Evolutionary conservation across 2,329 filamentous ascomycete genomes (phyloP).

Genomic region (Arthroderma uncinatum): DNA sequence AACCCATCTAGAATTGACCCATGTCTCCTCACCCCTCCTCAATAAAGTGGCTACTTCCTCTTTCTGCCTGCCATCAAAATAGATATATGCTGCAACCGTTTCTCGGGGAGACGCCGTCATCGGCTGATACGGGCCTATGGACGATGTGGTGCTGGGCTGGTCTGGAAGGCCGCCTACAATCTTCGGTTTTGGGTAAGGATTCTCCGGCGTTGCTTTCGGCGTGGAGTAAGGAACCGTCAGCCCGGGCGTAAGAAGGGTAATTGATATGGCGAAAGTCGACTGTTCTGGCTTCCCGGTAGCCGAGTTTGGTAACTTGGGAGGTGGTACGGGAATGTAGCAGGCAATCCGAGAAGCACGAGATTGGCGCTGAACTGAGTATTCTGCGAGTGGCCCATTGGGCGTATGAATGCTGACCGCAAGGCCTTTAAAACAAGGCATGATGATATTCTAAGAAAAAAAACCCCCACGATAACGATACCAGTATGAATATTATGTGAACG

Average conservation of each 20-base stretch:
- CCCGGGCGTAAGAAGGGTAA: constrained; percentile 81
- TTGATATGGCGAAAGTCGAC: constrained; percentile 94
- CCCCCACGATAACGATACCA: not conserved
- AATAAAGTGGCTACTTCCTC: constrained; percentile 94
- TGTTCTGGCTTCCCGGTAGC: constrained; percentile 71
- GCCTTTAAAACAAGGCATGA: constrained; percentile 96
- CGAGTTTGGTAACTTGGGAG: constrained; percentile 62
- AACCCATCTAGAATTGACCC: constrained; percentile 98
- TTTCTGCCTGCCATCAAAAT: constrained; percentile 90
- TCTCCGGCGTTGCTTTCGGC: constrained; percentile 63
- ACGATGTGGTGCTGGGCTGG: constrained; percentile 37
- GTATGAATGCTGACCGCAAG: constrained; percentile 95
- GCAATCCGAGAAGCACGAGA: constrained; percentile 85
- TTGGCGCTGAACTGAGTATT: constrained; percentile 92
- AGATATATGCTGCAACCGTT: constrained; percentile 96
- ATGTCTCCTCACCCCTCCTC: constrained; percentile 88
- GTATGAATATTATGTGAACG: not conserved
- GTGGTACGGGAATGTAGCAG: constrained; percentile 91
- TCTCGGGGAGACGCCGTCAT: constrained; percentile 90
- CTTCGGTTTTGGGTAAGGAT: constrained; percentile 71
- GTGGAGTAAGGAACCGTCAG: constrained; percentile 87
- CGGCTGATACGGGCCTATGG: constrained; percentile 75
- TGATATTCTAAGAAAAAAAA: not conserved
- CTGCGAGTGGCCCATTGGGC: constrained; percentile 66
- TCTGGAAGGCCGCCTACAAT: constrained; percentile 59